These are phyloP conservation scores for Pseudogymnoascus sp. DNA, from an alignment of 2,329 filamentous ascomycete genomes.

Conservation along the genomic window DNA sequence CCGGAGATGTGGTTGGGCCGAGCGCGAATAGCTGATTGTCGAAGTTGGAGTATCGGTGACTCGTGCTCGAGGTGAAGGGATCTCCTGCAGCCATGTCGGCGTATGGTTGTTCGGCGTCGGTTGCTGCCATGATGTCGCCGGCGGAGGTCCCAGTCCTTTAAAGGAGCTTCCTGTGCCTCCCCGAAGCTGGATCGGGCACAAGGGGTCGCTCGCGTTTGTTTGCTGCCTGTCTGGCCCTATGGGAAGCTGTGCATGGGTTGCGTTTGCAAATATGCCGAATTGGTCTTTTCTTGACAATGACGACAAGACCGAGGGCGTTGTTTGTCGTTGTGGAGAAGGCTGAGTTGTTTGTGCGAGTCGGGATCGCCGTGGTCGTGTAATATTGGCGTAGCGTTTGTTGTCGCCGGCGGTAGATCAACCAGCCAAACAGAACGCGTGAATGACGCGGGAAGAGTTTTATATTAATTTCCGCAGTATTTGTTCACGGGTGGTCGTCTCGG, in stretches of 20 bases:
- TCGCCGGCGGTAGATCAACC: background rate
- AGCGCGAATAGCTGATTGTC: conserved; percentile 74
- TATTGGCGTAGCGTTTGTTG: conserved; percentile 6
- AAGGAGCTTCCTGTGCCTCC: conserved; percentile 1
- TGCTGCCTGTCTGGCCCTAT: conserved; percentile 1
- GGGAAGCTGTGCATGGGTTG: conserved; percentile 6
- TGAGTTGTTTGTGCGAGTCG: conserved; percentile 5
- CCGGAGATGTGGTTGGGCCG: conserved; percentile 69
- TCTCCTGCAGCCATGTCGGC: conserved; percentile 5
- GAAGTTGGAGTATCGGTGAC: conserved; percentile 72
- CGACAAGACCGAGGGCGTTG: background rate
- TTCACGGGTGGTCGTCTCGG: conserved; percentile 1
- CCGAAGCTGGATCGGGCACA: background rate
- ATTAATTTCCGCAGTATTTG: conserved; percentile 4
- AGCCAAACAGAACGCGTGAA: conserved; percentile 4
- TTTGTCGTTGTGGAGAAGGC: background rate
- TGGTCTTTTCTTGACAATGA: background rate
- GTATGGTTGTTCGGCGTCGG: conserved; percentile 4
- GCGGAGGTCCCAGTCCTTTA: background rate
- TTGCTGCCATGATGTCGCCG: conserved; percentile 2
- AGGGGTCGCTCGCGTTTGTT: background rate
- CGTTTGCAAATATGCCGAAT: background rate
- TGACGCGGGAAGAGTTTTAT: conserved; percentile 3
- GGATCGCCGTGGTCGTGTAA: conserved; percentile 1
- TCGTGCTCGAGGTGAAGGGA: conserved; percentile 19